Percentiles rank a stretch among this genome's conserved stretches.
Conservation (phyloP, 257 asterid genomes). For the Ajuga chamaepitys region DNA sequence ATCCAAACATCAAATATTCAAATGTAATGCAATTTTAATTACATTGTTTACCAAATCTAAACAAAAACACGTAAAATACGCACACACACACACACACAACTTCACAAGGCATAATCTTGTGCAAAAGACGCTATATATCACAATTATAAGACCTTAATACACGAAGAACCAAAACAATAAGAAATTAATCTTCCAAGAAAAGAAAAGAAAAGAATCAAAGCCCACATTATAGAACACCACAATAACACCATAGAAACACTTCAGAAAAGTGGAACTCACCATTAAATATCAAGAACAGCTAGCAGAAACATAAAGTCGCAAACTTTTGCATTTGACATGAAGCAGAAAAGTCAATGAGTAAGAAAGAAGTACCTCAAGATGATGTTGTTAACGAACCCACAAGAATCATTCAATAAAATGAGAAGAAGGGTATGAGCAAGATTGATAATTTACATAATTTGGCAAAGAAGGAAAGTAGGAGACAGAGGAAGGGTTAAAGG, state of each 20-base stretch:
- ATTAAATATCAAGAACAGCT: constrained; percentile 11
- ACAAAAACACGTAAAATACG: constrained; percentile 3
- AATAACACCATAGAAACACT: constrained; percentile 8
- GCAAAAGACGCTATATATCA: neutral
- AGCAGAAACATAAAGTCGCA: constrained; percentile 5
- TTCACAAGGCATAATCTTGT: too few relatives aligned
- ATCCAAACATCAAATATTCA: neutral
- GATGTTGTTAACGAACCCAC: constrained; percentile 23
- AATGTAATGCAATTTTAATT: neutral
- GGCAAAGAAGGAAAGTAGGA: constrained; percentile 1
- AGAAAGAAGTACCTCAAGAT: constrained; percentile 23
- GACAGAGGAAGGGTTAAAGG: constrained; percentile 39
- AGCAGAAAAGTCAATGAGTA: constrained; percentile 20
- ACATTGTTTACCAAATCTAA: constrained; percentile 11
- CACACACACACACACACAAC: neutral
- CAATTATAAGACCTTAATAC: neutral
- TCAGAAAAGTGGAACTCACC: constrained; percentile 17
- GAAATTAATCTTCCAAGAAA: neutral
- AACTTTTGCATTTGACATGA: constrained; percentile 7
- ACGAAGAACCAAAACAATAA: constrained; percentile 4
- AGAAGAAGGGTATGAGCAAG: constrained; percentile 6
- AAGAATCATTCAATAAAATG: constrained; percentile 22
- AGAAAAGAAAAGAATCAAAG: neutral
- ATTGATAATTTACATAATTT: neutral
- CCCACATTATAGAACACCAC: constrained; percentile 32